These are phyloP conservation scores for Periconia sp. DNA, from an alignment of 2,329 filamentous ascomycete genomes.

Conservation along the genomic window DNA sequence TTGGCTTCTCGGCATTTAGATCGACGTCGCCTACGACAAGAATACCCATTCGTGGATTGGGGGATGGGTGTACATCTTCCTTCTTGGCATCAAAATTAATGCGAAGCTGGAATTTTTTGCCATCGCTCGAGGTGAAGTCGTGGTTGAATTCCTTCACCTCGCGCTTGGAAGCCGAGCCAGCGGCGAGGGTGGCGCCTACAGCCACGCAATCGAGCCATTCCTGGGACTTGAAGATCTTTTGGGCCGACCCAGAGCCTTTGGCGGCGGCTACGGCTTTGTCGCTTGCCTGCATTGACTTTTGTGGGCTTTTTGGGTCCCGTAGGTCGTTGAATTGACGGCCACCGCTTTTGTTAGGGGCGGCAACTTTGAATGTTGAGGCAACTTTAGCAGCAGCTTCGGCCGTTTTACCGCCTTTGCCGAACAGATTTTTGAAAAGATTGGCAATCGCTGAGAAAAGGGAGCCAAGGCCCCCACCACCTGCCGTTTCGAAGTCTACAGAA, in stretches of 20 bases:
- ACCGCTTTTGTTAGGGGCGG: not conserved
- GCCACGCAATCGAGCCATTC: constrained; percentile 5
- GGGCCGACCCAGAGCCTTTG: constrained; percentile 1
- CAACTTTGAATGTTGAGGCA: not conserved
- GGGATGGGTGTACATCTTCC: not conserved
- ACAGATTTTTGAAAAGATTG: not conserved
- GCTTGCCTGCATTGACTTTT: not conserved
- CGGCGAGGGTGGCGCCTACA: not conserved
- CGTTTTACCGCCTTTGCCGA: not conserved
- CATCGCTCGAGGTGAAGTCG: not conserved
- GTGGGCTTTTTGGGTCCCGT: not conserved
- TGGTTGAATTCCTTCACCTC: not conserved
- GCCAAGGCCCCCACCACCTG: not conserved
- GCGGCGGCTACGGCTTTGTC: not conserved
- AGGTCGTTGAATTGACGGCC: not conserved
- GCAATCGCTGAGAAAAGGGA: not conserved
- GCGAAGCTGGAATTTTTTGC: not conserved
- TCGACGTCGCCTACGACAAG: not conserved
- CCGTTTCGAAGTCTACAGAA: not conserved
- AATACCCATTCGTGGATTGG: not conserved
- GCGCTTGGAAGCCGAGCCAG: not conserved
- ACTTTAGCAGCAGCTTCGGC: not conserved
- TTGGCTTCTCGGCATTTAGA: not conserved
- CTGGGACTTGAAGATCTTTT: constrained; percentile 5
- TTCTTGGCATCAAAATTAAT: not conserved